phyloP scores from a whole-genome alignment of 352 stramenopile species.

The Phytophthora kernoviae region DNA sequence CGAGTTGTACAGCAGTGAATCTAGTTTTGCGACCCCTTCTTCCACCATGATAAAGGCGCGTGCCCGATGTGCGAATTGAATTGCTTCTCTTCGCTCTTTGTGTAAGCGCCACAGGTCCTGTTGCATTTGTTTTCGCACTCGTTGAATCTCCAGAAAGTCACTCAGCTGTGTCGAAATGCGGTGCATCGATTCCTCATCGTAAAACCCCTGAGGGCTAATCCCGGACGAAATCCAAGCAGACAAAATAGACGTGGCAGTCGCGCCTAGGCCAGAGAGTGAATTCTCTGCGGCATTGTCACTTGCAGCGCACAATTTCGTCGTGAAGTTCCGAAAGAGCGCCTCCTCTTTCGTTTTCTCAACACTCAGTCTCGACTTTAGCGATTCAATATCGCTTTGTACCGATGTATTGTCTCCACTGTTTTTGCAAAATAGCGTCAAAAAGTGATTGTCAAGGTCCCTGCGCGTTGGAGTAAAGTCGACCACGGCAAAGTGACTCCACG shows the following conservation, averaged over 20 bases:
- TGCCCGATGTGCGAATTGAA: constrained; percentile 25
- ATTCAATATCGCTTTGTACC: constrained; percentile 24
- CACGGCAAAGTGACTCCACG: constrained; percentile 53
- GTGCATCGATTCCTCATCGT: constrained; percentile 35
- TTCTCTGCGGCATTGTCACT: constrained; percentile 19
- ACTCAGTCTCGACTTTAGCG: constrained; percentile 15
- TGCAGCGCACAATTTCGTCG: constrained; percentile 21
- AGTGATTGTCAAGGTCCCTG: constrained; percentile 42
- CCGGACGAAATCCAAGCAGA: constrained; percentile 30
- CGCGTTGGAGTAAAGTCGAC: constrained; percentile 48
- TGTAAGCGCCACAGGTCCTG: constrained; percentile 12
- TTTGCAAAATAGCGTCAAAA: constrained; percentile 37
- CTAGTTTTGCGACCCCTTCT: constrained; percentile 17
- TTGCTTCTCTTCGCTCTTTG: constrained; percentile 8
- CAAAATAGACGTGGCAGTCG: constrained; percentile 19
- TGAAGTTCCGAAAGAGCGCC: constrained; percentile 17
- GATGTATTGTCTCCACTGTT: neutral
- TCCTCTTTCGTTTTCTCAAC: constrained; percentile 24
- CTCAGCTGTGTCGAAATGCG: constrained; percentile 36
- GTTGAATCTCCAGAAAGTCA: constrained; percentile 24
- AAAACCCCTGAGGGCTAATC: constrained; percentile 15
- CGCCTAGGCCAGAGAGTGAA: constrained; percentile 6
- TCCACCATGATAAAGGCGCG: constrained; percentile 32
- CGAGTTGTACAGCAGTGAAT: constrained; percentile 16
- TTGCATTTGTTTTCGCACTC: constrained; percentile 22